Conservation (phyloP, 2,329 filamentous ascomycete species). For the Chaetomiaceae sp. region DNA sequence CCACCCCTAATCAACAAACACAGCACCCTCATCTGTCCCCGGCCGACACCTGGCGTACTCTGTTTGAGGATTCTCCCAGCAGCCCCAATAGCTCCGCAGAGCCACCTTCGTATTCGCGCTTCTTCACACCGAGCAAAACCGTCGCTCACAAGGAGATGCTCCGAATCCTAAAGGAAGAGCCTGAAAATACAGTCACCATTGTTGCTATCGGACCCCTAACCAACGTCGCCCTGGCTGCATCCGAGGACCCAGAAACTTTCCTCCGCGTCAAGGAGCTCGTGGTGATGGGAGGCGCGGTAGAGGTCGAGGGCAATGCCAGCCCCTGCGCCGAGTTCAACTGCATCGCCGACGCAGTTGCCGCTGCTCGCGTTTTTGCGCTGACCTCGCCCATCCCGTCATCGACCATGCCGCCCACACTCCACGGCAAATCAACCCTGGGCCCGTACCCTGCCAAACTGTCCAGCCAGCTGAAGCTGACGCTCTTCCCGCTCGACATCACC, state of each 20-base stretch:
- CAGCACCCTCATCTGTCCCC: slow-evolving; percentile 70
- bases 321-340: slow-evolving; percentile 94
- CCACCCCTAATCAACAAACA: slow-evolving; percentile 10
- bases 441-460: slow-evolving; percentile 62
- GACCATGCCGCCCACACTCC: slow-evolving; percentile 70
- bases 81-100: slow-evolving; percentile 33
- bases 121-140: slow-evolving; percentile 72
- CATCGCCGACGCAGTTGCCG: slow-evolving; percentile 78
- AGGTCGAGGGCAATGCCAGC: slow-evolving; percentile 74
- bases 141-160: slow-evolving; percentile 84
- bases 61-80: slow-evolving; percentile 51
- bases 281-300: slow-evolving; percentile 89
- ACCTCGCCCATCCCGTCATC: slow-evolving; percentile 68
- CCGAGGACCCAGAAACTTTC: slow-evolving; percentile 85
- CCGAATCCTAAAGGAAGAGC: slow-evolving; percentile 76
- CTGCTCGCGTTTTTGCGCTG: slow-evolving; percentile 71
- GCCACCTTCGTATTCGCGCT: slow-evolving; percentile 44
- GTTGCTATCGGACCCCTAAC: slow-evolving; percentile 86
- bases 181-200: slow-evolving; percentile 80
- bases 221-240: slow-evolving; percentile 85
- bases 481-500: slow-evolving; percentile 77
- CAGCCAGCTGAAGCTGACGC: slow-evolving; percentile 59
- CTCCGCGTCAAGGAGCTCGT: slow-evolving; percentile 84
- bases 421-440: slow-evolving; percentile 47
- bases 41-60: slow-evolving; percentile 65